phyloP scores from a whole-genome alignment of 805 yeast genomes.

The Candida tallmaniae region DNA sequence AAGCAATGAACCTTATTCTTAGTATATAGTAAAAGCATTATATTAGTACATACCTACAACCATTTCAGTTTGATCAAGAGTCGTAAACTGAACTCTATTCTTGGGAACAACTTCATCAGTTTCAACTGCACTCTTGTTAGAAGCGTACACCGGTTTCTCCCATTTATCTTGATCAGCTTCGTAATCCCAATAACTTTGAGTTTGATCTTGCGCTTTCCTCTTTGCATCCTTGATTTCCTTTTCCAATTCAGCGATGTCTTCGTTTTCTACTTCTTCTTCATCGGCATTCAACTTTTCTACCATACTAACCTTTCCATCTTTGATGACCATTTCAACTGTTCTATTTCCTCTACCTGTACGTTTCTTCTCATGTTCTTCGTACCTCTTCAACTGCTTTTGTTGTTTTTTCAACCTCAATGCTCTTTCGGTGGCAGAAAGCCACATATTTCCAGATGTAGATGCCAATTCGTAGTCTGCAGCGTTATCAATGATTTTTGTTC shows the following conservation, averaged over 20 bases:
- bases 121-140: not conserved
- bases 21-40: slow-evolving; percentile 1
- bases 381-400: slow-evolving; percentile 65
- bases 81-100: slow-evolving; percentile 25
- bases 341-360: slow-evolving; percentile 70
- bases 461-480: slow-evolving; percentile 84
- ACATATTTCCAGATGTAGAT: slow-evolving; percentile 46
- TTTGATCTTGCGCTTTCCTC: slow-evolving; percentile 22
- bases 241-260: slow-evolving; percentile 36
- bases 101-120: not conserved
- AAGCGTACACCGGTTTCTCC: slow-evolving; percentile 46
- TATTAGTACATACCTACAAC: slow-evolving; percentile 14
- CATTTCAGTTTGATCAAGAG: slow-evolving; percentile 21
- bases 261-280: slow-evolving; percentile 19
- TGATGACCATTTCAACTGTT: slow-evolving; percentile 72
- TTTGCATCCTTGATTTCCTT: slow-evolving; percentile 22
- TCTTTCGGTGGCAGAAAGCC: slow-evolving; percentile 86
- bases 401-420: slow-evolving; percentile 85
- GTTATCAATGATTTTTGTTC: slow-evolving; percentile 89
- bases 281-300: slow-evolving; percentile 37
- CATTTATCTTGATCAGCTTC: slow-evolving; percentile 51
- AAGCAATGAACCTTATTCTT: too few species aligned
- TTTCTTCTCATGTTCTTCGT: slow-evolving; percentile 53
- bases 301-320: slow-evolving; percentile 74
- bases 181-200: slow-evolving; percentile 55